phyloP scores from a whole-genome alignment of 2,329 filamentous ascomycete species.

The Chalara sp. region DNA sequence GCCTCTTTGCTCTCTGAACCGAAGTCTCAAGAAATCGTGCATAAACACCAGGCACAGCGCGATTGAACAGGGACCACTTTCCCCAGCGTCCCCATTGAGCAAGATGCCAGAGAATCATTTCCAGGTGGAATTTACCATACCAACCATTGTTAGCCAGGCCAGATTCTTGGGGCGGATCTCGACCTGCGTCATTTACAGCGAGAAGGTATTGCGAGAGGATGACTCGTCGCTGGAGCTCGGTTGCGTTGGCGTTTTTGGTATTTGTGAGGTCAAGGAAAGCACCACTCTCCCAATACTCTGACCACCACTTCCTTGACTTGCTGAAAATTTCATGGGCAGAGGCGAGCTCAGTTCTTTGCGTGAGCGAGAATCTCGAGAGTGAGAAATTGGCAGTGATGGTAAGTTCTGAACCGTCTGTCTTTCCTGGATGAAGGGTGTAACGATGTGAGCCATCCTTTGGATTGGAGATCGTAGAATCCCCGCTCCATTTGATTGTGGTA shows the following conservation, averaged over 20 bases:
- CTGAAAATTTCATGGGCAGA: conserved; percentile 1
- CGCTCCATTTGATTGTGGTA: conserved; percentile 20
- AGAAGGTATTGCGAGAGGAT: conserved; percentile 37
- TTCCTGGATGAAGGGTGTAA: conserved; percentile 13
- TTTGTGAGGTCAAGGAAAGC: conserved; percentile 36
- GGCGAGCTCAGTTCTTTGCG: not conserved
- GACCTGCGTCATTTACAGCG: conserved; percentile 34
- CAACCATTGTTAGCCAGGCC: conserved; percentile 40
- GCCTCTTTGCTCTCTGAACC: conserved; percentile 22
- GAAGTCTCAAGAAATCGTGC: conserved; percentile 28
- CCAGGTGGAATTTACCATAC: conserved; percentile 40
- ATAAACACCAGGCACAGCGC: conserved; percentile 32
- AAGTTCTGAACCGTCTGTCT: not conserved
- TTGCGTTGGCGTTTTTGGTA: conserved; percentile 29
- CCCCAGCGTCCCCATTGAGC: conserved; percentile 36
- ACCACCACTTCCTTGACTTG: conserved; percentile 15
- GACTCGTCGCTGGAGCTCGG: conserved; percentile 37
- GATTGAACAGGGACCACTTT: conserved; percentile 29
- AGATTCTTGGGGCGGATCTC: conserved; percentile 35
- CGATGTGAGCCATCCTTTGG: conserved; percentile 12
- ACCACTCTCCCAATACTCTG: conserved; percentile 28
- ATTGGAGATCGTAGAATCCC: conserved; percentile 9
- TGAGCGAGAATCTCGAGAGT: not conserved
- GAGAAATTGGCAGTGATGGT: conserved; percentile 15
- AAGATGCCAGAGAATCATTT: conserved; percentile 38